A percentile compares a stretch with the other conserved stretches of the same genome.
Evolutionary conservation across 768 basidiomycete species (phyloP).

Genomic region (Rubroboletus pulcherrimus): DNA sequence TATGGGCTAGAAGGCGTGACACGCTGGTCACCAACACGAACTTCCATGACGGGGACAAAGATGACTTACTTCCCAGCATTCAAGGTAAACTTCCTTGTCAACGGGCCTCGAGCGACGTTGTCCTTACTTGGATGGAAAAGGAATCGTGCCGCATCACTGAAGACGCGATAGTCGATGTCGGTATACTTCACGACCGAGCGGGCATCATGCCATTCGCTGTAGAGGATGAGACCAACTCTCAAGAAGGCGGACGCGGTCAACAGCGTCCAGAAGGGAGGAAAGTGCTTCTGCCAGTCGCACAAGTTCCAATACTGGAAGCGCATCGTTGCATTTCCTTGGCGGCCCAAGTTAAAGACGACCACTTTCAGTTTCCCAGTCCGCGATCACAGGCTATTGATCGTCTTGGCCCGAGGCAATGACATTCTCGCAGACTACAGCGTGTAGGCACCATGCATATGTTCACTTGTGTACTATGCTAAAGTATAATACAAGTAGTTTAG

Average conservation of each 20-base stretch:
- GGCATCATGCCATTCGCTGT: conserved; percentile 89
- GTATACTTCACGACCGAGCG: conserved; percentile 88
- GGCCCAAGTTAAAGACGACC: too few species aligned
- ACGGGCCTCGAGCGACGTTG: conserved; percentile 61
- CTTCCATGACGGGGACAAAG: not conserved
- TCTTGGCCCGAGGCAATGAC: too few species aligned
- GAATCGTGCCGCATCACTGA: conserved; percentile 85
- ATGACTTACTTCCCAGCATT: conserved; percentile 74
- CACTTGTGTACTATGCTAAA: too few species aligned
- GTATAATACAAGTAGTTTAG: too few species aligned
- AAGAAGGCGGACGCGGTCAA: conserved; percentile 53
- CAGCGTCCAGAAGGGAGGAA: conserved; percentile 46
- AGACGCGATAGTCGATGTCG: conserved; percentile 96
- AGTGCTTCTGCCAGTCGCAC: conserved; percentile 5
- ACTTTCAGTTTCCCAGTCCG: too few species aligned
- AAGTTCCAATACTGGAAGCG: not conserved
- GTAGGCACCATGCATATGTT: too few species aligned
- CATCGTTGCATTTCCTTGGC: conserved; percentile 3
- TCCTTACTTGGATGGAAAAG: conserved; percentile 45
- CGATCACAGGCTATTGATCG: too few species aligned
- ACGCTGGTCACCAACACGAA: not conserved
- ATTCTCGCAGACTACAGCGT: too few species aligned
- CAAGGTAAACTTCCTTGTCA: conserved; percentile 38
- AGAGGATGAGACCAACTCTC: conserved; percentile 68
- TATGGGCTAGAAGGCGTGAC: conserved; percentile 65